Evolutionary conservation across 2,329 filamentous ascomycete species (phyloP).

Genomic region (Trichoderma sp.): DNA sequence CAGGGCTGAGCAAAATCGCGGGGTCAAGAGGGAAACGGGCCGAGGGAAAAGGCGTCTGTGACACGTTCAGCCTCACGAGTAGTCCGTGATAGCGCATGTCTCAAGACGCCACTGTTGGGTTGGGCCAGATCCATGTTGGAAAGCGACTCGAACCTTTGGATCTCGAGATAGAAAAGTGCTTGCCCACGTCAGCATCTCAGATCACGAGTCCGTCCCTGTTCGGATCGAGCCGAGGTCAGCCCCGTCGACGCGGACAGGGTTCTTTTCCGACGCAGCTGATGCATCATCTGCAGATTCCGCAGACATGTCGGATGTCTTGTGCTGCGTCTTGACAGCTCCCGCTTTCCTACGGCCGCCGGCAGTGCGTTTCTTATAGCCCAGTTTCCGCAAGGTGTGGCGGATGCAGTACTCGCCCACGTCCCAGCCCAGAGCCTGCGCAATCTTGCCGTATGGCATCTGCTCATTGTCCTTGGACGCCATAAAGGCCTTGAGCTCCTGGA

Average conservation of each 20-base stretch:
- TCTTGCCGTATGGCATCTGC: conserved; percentile 7
- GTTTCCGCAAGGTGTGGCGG: conserved; percentile 4
- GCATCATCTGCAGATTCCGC: background rate
- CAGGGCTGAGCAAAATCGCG: background rate
- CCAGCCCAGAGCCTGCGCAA: conserved; percentile 6
- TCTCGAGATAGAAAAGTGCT: background rate
- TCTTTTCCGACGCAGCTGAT: background rate
- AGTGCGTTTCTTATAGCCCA: background rate
- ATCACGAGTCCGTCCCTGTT: background rate
- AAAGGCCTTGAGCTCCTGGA: conserved; percentile 5
- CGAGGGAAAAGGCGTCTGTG: background rate
- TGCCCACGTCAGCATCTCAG: background rate
- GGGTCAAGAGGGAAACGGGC: background rate
- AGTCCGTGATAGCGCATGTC: background rate
- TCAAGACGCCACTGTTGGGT: background rate
- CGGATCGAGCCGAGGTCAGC: background rate
- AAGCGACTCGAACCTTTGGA: background rate
- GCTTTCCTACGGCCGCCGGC: background rate
- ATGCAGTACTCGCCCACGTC: conserved; percentile 19
- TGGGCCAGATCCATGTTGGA: background rate
- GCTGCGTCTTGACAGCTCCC: background rate
- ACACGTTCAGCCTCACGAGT: background rate
- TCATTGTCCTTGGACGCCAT: conserved; percentile 7
- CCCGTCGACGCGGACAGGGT: background rate
- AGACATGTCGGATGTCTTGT: background rate